Percentiles rank a stretch among this genome's conserved stretches.
phyloP scores from a whole-genome alignment of 2,329 filamentous ascomycete species.

The Neophaeococcomyces aloes region DNA sequence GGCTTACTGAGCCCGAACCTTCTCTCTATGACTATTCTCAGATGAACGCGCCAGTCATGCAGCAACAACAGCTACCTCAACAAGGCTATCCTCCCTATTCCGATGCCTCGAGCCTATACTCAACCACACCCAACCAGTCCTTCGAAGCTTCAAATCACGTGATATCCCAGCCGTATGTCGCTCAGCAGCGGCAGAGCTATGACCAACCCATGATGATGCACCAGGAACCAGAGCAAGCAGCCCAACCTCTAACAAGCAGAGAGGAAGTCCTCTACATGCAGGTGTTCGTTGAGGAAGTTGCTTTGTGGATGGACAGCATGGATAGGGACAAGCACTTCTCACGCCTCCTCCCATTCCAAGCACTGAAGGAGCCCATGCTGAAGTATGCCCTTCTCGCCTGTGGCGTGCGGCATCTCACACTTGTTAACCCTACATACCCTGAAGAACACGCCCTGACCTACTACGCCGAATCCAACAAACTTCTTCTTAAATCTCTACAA shows the following conservation, averaged over 20 bases:
- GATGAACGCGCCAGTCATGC: slow-evolving; percentile 27
- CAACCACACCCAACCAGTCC: slow-evolving; percentile 27
- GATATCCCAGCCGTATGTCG: slow-evolving; percentile 23
- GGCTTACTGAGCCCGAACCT: slow-evolving; percentile 18
- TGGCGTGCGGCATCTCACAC: slow-evolving; percentile 67
- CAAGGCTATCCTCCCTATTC: slow-evolving; percentile 28
- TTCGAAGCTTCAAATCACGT: slow-evolving; percentile 25
- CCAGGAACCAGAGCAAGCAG: slow-evolving; percentile 23
- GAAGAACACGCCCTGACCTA: slow-evolving; percentile 71
- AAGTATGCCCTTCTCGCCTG: slow-evolving; percentile 82
- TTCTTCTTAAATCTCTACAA: slow-evolving; percentile 64
- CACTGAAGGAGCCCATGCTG: slow-evolving; percentile 74
- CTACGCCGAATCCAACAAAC: slow-evolving; percentile 73
- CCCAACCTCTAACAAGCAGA: slow-evolving; percentile 56
- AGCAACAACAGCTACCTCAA: slow-evolving; percentile 39
- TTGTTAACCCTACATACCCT: slow-evolving; percentile 58
- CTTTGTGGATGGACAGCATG: slow-evolving; percentile 88
- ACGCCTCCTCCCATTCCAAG: slow-evolving; percentile 68
- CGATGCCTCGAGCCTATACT: slow-evolving; percentile 33
- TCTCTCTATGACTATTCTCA: slow-evolving; percentile 26
- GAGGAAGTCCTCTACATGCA: slow-evolving; percentile 87
- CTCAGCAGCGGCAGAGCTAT: slow-evolving; percentile 20
- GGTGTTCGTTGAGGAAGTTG: slow-evolving; percentile 82
- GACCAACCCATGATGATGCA: slow-evolving; percentile 15
- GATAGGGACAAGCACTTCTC: slow-evolving; percentile 81